phyloP scores from a whole-genome alignment of 176 grass and related monocot genomes.

The Aegilops speltoides region DNA sequence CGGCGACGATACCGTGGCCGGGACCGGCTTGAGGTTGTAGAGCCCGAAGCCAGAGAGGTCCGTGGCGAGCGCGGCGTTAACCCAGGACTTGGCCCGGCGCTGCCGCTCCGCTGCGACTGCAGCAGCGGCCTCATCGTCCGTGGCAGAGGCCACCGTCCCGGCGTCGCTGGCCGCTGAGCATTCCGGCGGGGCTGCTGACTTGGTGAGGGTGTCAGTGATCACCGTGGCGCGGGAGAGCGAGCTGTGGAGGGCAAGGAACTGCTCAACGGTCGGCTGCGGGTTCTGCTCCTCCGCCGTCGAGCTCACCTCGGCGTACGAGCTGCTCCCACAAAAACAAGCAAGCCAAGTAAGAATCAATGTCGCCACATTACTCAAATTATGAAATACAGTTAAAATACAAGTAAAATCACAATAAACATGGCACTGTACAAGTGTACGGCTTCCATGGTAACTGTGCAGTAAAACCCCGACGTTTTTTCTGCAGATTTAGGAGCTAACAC shows the following conservation, averaged over 20 bases:
- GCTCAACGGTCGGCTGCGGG: slow-evolving; percentile 72
- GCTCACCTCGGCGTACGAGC: slow-evolving; percentile 77
- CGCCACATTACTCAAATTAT: neutral
- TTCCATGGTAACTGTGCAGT: slow-evolving; percentile 3
- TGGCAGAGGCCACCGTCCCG: neutral
- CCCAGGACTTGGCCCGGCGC: slow-evolving; percentile 59
- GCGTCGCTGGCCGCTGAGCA: slow-evolving; percentile 31
- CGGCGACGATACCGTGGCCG: slow-evolving; percentile 32
- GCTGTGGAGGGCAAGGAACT: slow-evolving; percentile 72
- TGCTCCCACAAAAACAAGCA: slow-evolving; percentile 47
- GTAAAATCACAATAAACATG: neutral
- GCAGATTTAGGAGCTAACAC: too few relatives aligned
- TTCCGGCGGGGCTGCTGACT: slow-evolving; percentile 21
- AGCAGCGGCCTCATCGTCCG: slow-evolving; percentile 41
- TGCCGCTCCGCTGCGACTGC: slow-evolving; percentile 49
- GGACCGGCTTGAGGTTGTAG: slow-evolving; percentile 49
- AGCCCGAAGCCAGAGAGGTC: slow-evolving; percentile 75
- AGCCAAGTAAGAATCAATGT: slow-evolving; percentile 10
- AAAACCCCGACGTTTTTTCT: neutral
- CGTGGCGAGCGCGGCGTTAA: slow-evolving; percentile 66
- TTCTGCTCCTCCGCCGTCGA: slow-evolving; percentile 71
- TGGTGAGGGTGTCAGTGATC: slow-evolving; percentile 59
- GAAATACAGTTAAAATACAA: neutral
- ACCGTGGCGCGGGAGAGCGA: slow-evolving; percentile 51
- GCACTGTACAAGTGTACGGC: neutral